A percentile compares a stretch with the other conserved stretches of the same genome.
Evolutionary conservation across 768 basidiomycete species (phyloP).

Genomic region (Cystoderma amianthinum): DNA sequence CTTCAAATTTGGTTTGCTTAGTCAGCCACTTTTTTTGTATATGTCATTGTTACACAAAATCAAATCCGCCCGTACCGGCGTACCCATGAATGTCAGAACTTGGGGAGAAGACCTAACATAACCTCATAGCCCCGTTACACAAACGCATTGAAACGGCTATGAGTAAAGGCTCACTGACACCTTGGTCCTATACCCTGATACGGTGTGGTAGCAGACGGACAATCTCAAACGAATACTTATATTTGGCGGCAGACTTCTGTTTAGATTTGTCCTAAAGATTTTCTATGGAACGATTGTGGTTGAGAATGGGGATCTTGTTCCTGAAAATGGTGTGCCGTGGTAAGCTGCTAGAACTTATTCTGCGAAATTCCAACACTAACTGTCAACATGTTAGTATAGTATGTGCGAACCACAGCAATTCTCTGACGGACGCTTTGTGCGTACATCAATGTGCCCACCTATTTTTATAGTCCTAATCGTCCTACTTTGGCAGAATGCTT

Average conservation of each 20-base stretch:
- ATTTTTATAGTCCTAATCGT: background rate
- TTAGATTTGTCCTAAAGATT: slow-evolving; percentile 81
- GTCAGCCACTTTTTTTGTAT: no score
- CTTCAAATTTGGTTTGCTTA: slow-evolving; percentile 10
- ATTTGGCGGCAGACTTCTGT: slow-evolving; percentile 52
- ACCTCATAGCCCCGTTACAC: no score
- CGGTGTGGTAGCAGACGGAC: slow-evolving; percentile 37
- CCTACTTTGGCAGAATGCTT: slow-evolving; percentile 44
- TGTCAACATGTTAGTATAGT: slow-evolving; percentile 53
- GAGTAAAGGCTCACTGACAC: slow-evolving; percentile 26
- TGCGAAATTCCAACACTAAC: background rate
- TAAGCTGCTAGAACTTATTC: slow-evolving; percentile 18
- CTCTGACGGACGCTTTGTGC: slow-evolving; percentile 81
- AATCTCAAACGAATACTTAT: background rate
- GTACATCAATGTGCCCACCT: slow-evolving; percentile 15
- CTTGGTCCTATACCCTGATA: slow-evolving; percentile 52
- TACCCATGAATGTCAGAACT: no score
- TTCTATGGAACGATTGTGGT: slow-evolving; percentile 89
- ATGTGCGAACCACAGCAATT: slow-evolving; percentile 83
- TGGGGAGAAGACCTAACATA: no score
- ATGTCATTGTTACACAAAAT: no score
- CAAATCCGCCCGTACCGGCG: no score
- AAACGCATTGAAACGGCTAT: no score
- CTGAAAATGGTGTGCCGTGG: slow-evolving; percentile 71
- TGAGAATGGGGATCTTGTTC: slow-evolving; percentile 68